Evolutionary conservation across 2,329 filamentous ascomycete genomes (phyloP).

Genomic region (Penicillium paneum): DNA sequence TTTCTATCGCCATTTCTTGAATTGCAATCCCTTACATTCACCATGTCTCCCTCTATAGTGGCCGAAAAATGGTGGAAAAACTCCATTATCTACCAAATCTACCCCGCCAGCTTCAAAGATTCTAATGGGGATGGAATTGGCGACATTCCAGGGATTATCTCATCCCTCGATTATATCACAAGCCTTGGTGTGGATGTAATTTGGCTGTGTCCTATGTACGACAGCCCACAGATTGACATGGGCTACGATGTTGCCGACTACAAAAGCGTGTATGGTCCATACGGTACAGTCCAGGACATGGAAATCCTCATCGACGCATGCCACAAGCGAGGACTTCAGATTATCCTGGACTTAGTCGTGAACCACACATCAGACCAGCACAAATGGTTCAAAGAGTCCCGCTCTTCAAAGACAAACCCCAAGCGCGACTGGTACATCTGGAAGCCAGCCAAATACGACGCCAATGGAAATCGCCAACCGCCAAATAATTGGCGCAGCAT

Average conservation of each 20-base stretch:
- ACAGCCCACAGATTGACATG: conserved; percentile 65
- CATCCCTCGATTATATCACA: conserved; percentile 61
- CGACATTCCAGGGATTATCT: conserved; percentile 61
- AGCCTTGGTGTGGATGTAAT: conserved; percentile 61
- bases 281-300: conserved; percentile 61
- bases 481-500: conserved; percentile 70
- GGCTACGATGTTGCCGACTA: conserved; percentile 66
- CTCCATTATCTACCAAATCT: conserved; percentile 35
- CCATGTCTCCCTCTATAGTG: conserved; percentile 5
- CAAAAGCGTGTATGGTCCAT: conserved; percentile 57
- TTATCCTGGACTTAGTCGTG: conserved; percentile 70
- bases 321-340: conserved; percentile 59
- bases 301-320: conserved; percentile 56
- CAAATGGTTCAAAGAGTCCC: conserved; percentile 64
- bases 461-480: conserved; percentile 57
- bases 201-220: conserved; percentile 66
- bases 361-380: conserved; percentile 71
- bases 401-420: conserved; percentile 54
- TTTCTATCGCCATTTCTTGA: background rate
- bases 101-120: conserved; percentile 43
- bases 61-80: conserved; percentile 38
- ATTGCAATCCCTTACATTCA: background rate
- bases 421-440: conserved; percentile 65
- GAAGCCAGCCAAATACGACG: conserved; percentile 47
- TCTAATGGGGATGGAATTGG: conserved; percentile 60